Conservation (phyloP, 2,329 filamentous ascomycete species). For the Cladosporium phlei region DNA sequence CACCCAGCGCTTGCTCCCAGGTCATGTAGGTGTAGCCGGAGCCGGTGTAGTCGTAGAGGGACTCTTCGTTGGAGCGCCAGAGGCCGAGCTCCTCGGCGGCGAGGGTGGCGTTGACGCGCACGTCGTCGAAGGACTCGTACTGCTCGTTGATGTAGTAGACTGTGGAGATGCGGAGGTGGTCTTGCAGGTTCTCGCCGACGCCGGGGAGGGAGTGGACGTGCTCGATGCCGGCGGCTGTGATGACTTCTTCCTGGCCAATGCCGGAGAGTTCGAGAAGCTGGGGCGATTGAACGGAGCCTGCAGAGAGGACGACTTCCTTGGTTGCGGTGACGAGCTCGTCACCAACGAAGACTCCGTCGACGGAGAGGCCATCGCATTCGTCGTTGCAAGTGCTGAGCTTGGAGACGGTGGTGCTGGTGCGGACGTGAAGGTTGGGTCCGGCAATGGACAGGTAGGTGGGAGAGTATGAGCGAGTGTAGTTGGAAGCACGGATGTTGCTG, state of each 20-base stretch:
- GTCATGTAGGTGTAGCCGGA: conserved; percentile 41
- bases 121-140: conserved; percentile 31
- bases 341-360: conserved; percentile 7
- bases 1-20: conserved; percentile 38
- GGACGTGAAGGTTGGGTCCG: conserved; percentile 40
- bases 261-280: conserved; percentile 29
- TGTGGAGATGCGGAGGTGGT: conserved; percentile 27
- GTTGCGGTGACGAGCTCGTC: conserved; percentile 21
- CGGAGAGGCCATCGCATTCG: not conserved
- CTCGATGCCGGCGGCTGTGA: conserved; percentile 17
- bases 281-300: conserved; percentile 26
- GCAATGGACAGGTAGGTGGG: conserved; percentile 40
- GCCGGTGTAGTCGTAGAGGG: conserved; percentile 39
- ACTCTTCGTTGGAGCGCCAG: conserved; percentile 31
- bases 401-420: conserved; percentile 35
- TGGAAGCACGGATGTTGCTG: conserved; percentile 45
- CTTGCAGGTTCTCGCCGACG: conserved; percentile 21
- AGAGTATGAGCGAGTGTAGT: conserved; percentile 49
- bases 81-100: conserved; percentile 37
- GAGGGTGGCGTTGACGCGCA: conserved; percentile 31
- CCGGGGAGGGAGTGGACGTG: conserved; percentile 18
- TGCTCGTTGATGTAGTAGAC: conserved; percentile 29
- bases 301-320: conserved; percentile 27
- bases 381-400: conserved; percentile 31
- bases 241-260: conserved; percentile 12